These are phyloP conservation scores for Pleurotus citrinopileatus DNA, from an alignment of 768 basidiomycete species.

Conservation along the genomic window DNA sequence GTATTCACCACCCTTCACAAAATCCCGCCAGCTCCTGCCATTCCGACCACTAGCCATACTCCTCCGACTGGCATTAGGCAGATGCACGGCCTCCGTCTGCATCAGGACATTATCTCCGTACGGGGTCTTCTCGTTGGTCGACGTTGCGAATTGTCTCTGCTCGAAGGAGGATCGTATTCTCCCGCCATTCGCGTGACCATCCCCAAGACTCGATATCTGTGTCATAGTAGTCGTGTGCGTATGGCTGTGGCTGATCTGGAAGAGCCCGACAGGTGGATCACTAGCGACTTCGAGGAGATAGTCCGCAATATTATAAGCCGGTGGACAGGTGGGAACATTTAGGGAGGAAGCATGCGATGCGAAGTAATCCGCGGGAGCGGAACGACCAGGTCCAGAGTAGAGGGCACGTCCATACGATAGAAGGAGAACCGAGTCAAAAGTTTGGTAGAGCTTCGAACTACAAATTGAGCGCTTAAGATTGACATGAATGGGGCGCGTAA, in stretches of 20 bases:
- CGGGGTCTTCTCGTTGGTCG: constrained; percentile 12
- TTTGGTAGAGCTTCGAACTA: constrained; percentile 80
- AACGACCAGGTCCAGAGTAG: constrained; percentile 76
- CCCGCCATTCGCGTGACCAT: not conserved
- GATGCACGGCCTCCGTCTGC: not conserved
- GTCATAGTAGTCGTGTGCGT: not conserved
- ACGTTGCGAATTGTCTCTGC: constrained; percentile 11
- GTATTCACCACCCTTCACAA: constrained; percentile 34
- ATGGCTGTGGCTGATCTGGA: constrained; percentile 24
- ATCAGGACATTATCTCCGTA: constrained; percentile 11
- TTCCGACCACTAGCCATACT: too few species aligned
- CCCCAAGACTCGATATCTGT: not conserved
- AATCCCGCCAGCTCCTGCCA: not conserved
- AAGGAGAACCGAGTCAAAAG: constrained; percentile 79
- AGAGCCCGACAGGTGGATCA: constrained; percentile 50
- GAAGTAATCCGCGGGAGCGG: constrained; percentile 69
- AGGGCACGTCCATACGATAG: constrained; percentile 75
- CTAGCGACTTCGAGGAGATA: constrained; percentile 88
- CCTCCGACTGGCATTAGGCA: not conserved
- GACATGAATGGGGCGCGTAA: not conserved
- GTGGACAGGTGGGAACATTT: constrained; percentile 49
- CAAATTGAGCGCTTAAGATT: not conserved
- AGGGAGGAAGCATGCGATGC: constrained; percentile 36
- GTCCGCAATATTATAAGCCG: constrained; percentile 91
- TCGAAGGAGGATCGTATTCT: not conserved